Base-by-base conservation (phyloP, 2,329 filamentous ascomycete genomes). In the Thelonectria blattea region DNA sequence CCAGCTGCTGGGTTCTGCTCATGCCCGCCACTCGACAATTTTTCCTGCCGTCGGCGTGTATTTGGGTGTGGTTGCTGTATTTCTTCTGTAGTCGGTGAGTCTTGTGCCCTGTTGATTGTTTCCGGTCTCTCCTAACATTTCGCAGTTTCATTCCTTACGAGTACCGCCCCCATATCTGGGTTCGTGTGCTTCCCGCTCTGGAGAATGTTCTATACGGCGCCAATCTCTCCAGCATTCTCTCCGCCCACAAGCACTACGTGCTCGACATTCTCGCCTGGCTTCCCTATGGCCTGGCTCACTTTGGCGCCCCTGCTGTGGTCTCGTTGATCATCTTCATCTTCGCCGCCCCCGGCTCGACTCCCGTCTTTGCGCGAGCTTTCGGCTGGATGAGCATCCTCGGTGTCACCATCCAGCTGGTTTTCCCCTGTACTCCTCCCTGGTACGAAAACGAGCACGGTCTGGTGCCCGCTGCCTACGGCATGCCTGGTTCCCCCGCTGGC, bases 121-220 rank as follows among this genome's bases (percentile, higher is more conserved):
- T 17, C 1, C 24, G 47, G 61, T 5, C 43, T 54, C 5, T 2
- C 11, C 46, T 47, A 53, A 57, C 51, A 50, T 18, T 48, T 11
- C 60, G 11, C 72, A 96, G 93, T 73, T 97, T 96, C 79, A 93
- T 97, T 69, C 91, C 92, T 39, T 86, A 88, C 68, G 91, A 94
- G 73, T 95, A 93, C 80, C 88, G 94, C 68, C 93, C 93, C 61
- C 90, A 92, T 64, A 97, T 97, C 71, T 97, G 93, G 91, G 94
- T 97, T 67, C 92, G 93, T 72, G 92, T 98, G 27, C 85, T 98
- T 37, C 94, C 94, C 5, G 92, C 94, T 17, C 86, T 98, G 65
- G 94, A 98, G 79, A 97, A 98, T 76, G 95, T 98, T 64, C 84
- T 98, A 34, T 98, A 97, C 74, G 94, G 94, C 69, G 93, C 93